Conservation (phyloP, 2,329 filamentous ascomycete genomes). For the Tolypocladium tropicale region DNA sequence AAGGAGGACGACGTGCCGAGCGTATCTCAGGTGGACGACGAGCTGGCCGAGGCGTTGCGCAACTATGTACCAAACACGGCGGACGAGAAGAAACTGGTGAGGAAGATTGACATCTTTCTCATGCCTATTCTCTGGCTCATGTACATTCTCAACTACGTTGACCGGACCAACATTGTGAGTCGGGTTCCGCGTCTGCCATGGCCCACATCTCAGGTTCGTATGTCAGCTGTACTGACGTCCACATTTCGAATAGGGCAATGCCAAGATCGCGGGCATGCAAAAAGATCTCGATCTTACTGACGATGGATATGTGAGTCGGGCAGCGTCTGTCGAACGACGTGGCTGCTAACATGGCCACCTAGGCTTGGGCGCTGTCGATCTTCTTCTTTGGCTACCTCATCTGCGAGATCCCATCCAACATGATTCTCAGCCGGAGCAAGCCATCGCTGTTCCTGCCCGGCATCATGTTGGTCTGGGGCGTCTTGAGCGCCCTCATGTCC, state of each 20-base stretch:
- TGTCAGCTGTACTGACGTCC: too few species aligned
- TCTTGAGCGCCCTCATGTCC: constrained; percentile 33
- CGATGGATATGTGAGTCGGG: constrained; percentile 50
- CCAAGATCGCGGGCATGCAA: constrained; percentile 39
- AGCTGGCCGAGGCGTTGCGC: constrained; percentile 14
- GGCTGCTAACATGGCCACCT: constrained; percentile 17
- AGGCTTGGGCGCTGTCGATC: constrained; percentile 34
- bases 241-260: constrained; percentile 26
- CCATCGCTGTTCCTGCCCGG: constrained; percentile 38
- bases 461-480: constrained; percentile 38
- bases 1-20: neutral
- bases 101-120: constrained; percentile 27
- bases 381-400: constrained; percentile 44
- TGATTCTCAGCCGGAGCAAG: constrained; percentile 36
- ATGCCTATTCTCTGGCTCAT: constrained; percentile 45
- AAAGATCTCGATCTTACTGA: constrained; percentile 34
- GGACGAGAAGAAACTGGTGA: constrained; percentile 11
- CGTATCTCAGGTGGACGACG: constrained; percentile 5
- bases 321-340: constrained; percentile 19
- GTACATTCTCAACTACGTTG: constrained; percentile 18
- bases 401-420: constrained; percentile 43
- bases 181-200: neutral
- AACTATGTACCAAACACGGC: constrained; percentile 15
- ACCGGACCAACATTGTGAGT: constrained; percentile 18
- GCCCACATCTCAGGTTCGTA: too few species aligned